A percentile compares a stretch with the other conserved stretches of the same genome.
These are phyloP conservation scores for Morella rubra DNA, from an alignment of 306 rosid genomes.

Conservation along the genomic window DNA sequence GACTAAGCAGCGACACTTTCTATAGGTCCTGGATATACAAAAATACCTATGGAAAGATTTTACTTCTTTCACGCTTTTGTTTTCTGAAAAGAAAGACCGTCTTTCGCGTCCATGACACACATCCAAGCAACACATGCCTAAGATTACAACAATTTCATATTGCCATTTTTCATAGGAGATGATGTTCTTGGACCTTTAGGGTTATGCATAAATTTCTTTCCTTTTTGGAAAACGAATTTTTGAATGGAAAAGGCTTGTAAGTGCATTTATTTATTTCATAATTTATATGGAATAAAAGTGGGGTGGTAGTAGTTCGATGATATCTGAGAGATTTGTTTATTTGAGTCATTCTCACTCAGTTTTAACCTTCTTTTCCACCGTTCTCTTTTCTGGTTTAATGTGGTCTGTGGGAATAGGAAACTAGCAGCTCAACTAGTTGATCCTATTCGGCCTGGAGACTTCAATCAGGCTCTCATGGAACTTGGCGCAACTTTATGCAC, in stretches of 20 bases:
- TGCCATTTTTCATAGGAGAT: background rate
- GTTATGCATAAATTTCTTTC: background rate
- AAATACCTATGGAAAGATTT: background rate
- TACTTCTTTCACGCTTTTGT: no score
- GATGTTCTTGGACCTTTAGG: background rate
- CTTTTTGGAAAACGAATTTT: background rate
- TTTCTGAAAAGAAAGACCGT: no score
- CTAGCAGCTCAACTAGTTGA: conserved; percentile 86
- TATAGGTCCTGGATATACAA: background rate
- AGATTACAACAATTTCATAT: background rate
- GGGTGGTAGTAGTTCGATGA: background rate
- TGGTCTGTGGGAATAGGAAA: conserved; percentile 57
- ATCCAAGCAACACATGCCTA: background rate
- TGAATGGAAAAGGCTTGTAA: background rate
- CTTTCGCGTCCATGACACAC: no score
- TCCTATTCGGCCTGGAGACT: conserved; percentile 77
- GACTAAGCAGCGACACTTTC: background rate
- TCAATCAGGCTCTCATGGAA: conserved; percentile 96
- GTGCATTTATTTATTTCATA: background rate
- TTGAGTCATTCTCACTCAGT: conserved; percentile 1
- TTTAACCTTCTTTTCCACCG: background rate
- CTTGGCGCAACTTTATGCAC: conserved; percentile 93
- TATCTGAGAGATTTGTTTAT: background rate
- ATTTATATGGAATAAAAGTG: background rate
- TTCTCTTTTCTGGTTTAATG: conserved; percentile 16